These are phyloP conservation scores for Aspergillus mulundensis DNA, from an alignment of 495 filamentous ascomycete species.

Conservation along the genomic window DNA sequence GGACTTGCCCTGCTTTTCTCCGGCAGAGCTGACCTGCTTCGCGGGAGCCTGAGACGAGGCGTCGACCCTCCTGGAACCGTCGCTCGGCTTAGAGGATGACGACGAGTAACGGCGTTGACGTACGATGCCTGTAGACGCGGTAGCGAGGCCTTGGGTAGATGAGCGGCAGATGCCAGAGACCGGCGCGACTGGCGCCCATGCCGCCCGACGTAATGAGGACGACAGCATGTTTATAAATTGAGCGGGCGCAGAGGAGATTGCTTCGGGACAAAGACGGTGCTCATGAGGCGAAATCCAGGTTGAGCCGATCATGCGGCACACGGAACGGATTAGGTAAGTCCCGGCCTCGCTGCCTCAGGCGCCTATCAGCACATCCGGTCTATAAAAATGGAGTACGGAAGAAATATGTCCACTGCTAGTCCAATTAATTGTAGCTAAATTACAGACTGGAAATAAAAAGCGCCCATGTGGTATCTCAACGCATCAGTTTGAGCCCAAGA, in stretches of 20 bases:
- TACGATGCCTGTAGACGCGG: conserved; percentile 29
- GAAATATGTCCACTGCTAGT: not conserved
- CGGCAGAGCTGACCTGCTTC: conserved; percentile 36
- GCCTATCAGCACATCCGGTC: conserved; percentile 1
- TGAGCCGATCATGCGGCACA: conserved; percentile 39
- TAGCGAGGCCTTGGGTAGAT: conserved; percentile 25
- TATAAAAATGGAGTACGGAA: too few species aligned
- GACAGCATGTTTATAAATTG: conserved; percentile 42
- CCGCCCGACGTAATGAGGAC: conserved; percentile 46
- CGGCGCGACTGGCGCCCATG: conserved; percentile 38
- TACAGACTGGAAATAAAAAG: not conserved
- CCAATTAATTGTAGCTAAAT: conserved; percentile 4
- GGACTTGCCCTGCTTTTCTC: conserved; percentile 35
- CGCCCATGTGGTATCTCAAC: conserved; percentile 2
- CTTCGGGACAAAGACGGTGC: conserved; percentile 21
- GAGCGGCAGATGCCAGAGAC: conserved; percentile 35
- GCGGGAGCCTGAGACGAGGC: conserved; percentile 38
- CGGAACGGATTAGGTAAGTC: conserved; percentile 34
- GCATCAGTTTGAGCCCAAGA: not conserved
- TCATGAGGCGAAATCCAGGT: conserved; percentile 40
- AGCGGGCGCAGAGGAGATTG: conserved; percentile 24
- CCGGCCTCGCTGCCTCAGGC: conserved; percentile 15
- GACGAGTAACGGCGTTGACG: conserved; percentile 54
- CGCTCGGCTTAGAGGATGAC: conserved; percentile 51
- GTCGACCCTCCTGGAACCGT: conserved; percentile 41